Percentiles rank a stretch among this genome's conserved stretches.
Conservation (phyloP, 176 grass and related monocot genomes). For the Oryza glumipatula region DNA sequence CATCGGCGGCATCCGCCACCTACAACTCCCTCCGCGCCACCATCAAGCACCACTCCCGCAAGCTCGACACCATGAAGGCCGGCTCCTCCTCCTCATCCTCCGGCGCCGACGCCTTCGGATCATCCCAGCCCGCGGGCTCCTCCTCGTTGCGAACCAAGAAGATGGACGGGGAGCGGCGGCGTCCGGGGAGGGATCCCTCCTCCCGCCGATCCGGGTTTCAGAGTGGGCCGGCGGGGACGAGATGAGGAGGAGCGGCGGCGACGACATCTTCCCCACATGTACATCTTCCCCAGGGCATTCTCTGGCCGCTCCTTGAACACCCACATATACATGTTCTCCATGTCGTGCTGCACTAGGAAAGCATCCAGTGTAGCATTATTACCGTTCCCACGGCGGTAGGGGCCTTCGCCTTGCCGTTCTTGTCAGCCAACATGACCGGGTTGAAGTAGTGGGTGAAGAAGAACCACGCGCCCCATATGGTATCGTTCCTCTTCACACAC, state of each 20-base stretch:
- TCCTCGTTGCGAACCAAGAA: too few species aligned
- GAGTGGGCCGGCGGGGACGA: too few species aligned
- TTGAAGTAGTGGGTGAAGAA: slow-evolving; percentile 99
- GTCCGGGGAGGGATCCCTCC: too few species aligned
- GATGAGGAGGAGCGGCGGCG: too few species aligned
- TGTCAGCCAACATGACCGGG: slow-evolving; percentile 64
- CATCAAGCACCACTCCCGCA: slow-evolving; percentile 91
- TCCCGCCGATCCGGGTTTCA: too few species aligned
- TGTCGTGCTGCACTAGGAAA: slow-evolving; percentile 94
- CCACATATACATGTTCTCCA: slow-evolving; percentile 99
- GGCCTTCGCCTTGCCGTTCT: slow-evolving; percentile 58
- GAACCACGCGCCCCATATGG: slow-evolving; percentile 97
- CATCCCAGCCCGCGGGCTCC: too few species aligned
- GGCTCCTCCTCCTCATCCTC: background rate
- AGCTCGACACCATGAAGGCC: slow-evolving; percentile 94
- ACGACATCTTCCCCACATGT: too few species aligned
- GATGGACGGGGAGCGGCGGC: too few species aligned
- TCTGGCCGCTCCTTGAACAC: slow-evolving; percentile 85
- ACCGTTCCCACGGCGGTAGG: slow-evolving; percentile 44
- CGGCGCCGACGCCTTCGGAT: too few species aligned
- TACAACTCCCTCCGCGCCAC: slow-evolving; percentile 94
- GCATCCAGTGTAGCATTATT: slow-evolving; percentile 66
- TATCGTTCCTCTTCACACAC: slow-evolving; percentile 84
- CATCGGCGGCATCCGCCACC: slow-evolving; percentile 38
- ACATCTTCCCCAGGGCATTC: slow-evolving; percentile 96